These are phyloP conservation scores for Lactarius pseudohatsudake DNA, from an alignment of 768 basidiomycete species.

Conservation along the genomic window DNA sequence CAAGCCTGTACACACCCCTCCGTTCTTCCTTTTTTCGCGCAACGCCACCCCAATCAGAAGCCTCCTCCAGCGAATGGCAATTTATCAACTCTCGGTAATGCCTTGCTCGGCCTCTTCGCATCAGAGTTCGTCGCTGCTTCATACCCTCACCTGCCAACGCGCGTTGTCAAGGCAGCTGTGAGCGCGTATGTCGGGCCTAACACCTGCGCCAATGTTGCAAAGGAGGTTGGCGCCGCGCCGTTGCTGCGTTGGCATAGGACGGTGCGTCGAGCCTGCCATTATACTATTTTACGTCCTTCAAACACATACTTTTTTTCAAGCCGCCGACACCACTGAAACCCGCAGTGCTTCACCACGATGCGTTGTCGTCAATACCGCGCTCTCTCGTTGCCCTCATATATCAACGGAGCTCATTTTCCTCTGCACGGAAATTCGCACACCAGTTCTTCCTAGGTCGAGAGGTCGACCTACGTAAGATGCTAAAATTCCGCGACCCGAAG, in stretches of 20 bases:
- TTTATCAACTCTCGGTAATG: constrained; percentile 76
- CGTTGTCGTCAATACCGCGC: constrained; percentile 83
- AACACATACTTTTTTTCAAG: constrained; percentile 34
- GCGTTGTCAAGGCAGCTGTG: constrained; percentile 87
- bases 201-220: constrained; percentile 81
- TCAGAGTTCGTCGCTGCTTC: constrained; percentile 76
- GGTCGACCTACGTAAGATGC: constrained; percentile 73
- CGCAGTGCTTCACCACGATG: constrained; percentile 74
- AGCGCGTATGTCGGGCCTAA: constrained; percentile 89
- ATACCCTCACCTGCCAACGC: constrained; percentile 90
- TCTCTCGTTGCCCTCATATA: constrained; percentile 87
- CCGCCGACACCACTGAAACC: constrained; percentile 48
- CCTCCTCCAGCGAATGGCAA: constrained; percentile 68
- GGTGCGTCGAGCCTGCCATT: constrained; percentile 43
- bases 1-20: constrained; percentile 83
- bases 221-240: constrained; percentile 77
- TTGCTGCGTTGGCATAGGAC: constrained; percentile 80
- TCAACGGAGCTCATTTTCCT: constrained; percentile 78
- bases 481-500: constrained; percentile 84
- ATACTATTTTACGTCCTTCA: background rate
- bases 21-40: constrained; percentile 53
- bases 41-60: constrained; percentile 56
- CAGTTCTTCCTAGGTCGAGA: constrained; percentile 85
- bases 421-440: constrained; percentile 88
- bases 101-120: constrained; percentile 87